These are phyloP conservation scores for Ophiostoma pallidulum DNA, from an alignment of 2,329 filamentous ascomycete genomes.

Conservation along the genomic window DNA sequence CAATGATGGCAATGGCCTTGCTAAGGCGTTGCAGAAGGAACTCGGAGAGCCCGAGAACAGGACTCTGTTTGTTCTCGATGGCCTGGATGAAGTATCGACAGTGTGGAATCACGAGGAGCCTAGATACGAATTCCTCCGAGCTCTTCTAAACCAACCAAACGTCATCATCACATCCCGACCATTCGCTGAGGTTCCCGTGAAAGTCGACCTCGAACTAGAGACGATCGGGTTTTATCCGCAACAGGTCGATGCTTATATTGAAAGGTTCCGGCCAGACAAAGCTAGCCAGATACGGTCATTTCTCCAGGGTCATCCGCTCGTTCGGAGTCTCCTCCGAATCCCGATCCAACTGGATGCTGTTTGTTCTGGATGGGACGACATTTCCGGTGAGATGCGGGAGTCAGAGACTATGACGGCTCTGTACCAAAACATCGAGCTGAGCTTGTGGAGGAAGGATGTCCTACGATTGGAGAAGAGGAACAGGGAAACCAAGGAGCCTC, in stretches of 20 bases:
- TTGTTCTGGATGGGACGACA: constrained; percentile 28
- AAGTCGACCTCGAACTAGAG: constrained; percentile 28
- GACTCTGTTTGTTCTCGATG: constrained; percentile 33
- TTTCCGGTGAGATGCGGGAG: constrained; percentile 6
- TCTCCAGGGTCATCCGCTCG: constrained; percentile 23
- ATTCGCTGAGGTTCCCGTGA: constrained; percentile 13
- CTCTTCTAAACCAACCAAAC: constrained; percentile 25
- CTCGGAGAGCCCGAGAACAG: too few species aligned
- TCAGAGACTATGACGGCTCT: constrained; percentile 30
- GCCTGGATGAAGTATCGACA: constrained; percentile 35
- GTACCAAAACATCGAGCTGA: constrained; percentile 25
- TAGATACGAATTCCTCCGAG: constrained; percentile 20
- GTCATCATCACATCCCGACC: constrained; percentile 34
- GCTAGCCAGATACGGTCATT: constrained; percentile 22
- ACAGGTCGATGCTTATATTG: constrained; percentile 27
- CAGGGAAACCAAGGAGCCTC: too few species aligned
- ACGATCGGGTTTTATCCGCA: constrained; percentile 29
- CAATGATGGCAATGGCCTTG: too few species aligned
- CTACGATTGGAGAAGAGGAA: constrained; percentile 20
- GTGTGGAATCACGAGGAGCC: constrained; percentile 11
- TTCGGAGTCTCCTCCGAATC: constrained; percentile 31
- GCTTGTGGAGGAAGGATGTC: constrained; percentile 29
- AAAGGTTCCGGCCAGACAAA: constrained; percentile 12
- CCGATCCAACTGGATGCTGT: constrained; percentile 36
- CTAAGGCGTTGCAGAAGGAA: too few species aligned